These are phyloP conservation scores for Fomitiporia mediterranea DNA, from an alignment of 1,284 basidiomycete genomes.

Conservation along the genomic window DNA sequence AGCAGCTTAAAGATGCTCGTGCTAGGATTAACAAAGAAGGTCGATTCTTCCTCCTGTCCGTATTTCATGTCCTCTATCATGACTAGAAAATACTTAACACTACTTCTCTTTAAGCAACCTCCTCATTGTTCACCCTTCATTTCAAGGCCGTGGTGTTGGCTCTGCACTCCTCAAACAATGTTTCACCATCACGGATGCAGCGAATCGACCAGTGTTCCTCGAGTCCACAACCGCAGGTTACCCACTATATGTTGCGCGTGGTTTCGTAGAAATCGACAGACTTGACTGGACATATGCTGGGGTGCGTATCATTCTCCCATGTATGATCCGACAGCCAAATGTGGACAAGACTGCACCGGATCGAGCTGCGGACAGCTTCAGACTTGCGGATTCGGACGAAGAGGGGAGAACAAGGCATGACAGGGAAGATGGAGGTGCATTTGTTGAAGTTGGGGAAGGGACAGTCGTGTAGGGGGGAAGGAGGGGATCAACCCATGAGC, in stretches of 20 bases:
- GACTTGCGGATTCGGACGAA: too few relatives aligned
- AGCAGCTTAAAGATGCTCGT: background rate
- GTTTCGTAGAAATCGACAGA: slow-evolving; percentile 2
- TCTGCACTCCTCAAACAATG: slow-evolving; percentile 9
- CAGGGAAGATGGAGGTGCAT: too few relatives aligned
- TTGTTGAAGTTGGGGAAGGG: too few relatives aligned
- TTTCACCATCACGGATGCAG: background rate
- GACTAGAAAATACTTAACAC: background rate
- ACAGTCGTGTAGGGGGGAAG: too few relatives aligned
- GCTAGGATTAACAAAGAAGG: background rate
- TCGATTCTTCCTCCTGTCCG: slow-evolving; percentile 11
- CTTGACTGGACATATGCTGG: background rate
- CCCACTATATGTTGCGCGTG: slow-evolving; percentile 3
- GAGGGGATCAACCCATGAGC: too few relatives aligned
- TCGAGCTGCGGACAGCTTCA: too few relatives aligned
- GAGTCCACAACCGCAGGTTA: background rate
- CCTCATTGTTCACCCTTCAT: slow-evolving; percentile 9
- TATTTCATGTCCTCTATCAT: background rate
- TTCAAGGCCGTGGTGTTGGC: slow-evolving; percentile 11
- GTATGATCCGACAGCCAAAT: slow-evolving; percentile 4
- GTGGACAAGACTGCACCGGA: too few relatives aligned
- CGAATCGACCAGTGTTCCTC: background rate
- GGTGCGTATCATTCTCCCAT: background rate
- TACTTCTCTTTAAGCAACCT: background rate
- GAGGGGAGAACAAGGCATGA: too few relatives aligned